Evolutionary conservation across 208 protist species (phyloP).

Genomic region (Lotmaria passim): DNA sequence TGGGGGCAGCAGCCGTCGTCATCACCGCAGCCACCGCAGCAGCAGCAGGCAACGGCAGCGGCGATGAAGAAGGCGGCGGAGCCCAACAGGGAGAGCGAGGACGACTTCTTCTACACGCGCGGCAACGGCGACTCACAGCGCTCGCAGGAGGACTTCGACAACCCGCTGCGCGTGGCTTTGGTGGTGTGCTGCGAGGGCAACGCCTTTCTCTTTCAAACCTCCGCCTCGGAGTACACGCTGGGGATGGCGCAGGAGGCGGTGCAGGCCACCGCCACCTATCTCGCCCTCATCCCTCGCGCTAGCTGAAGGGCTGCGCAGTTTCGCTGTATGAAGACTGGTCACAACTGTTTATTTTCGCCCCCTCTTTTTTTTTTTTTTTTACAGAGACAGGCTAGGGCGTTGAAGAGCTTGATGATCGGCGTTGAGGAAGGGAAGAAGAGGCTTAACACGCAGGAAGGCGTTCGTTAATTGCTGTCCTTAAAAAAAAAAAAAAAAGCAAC

Average conservation of each 20-base stretch:
- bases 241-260: conserved; percentile 48
- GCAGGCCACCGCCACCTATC: conserved; percentile 52
- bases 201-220: conserved; percentile 69
- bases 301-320: conserved; percentile 1
- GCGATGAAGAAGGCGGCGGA: conserved; percentile 18
- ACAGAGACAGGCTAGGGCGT: no score
- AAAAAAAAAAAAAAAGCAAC: no score
- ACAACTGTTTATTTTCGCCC: no score
- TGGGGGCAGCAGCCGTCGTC: conserved; percentile 13
- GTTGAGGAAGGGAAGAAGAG: no score
- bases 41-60: conserved; percentile 20
- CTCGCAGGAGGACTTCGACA: conserved; percentile 44
- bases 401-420: no score
- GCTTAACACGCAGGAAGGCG: no score
- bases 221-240: conserved; percentile 42
- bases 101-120: conserved; percentile 9
- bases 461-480: no score
- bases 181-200: conserved; percentile 62
- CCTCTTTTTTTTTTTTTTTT: no score
- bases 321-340: no score
- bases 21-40: neutral
- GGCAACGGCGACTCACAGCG: conserved; percentile 28
- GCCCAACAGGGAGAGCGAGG: neutral
- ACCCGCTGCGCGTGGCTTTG: conserved; percentile 65
- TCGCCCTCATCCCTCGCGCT: conserved; percentile 35